Conservation (phyloP, 2,329 filamentous ascomycete genomes). For the Fusarium compactum region DNA sequence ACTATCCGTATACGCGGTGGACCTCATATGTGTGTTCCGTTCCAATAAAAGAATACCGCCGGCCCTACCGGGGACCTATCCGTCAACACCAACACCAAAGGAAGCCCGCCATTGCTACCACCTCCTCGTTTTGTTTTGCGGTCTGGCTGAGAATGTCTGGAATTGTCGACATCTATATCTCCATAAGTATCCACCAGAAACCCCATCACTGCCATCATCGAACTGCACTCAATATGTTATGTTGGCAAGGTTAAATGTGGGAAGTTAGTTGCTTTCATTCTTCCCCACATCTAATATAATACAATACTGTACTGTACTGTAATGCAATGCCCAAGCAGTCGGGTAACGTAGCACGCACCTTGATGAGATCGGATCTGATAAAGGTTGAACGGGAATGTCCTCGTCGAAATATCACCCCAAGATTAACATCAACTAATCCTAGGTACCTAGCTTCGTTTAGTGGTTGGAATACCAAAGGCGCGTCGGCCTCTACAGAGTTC, state of each 20-base stretch:
- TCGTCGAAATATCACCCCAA: neutral
- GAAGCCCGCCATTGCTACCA: conserved; percentile 24
- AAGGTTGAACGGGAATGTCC: neutral
- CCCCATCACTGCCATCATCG: conserved; percentile 24
- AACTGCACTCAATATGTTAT: neutral
- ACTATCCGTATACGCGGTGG: conserved; percentile 13
- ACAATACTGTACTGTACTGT: neutral
- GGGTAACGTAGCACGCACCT: neutral
- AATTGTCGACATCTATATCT: conserved; percentile 10
- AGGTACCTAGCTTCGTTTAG: neutral
- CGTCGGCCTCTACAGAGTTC: conserved; percentile 11
- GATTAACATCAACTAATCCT: neutral
- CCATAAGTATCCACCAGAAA: conserved; percentile 30
- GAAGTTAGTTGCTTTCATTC: neutral
- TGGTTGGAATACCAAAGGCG: neutral
- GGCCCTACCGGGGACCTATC: conserved; percentile 32
- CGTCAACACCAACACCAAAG: conserved; percentile 11
- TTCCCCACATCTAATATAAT: neutral
- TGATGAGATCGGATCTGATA: conserved; percentile 1
- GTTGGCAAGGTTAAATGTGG: neutral
- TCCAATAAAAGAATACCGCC: conserved; percentile 38
- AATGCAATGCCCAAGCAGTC: neutral
- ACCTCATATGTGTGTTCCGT: conserved; percentile 19
- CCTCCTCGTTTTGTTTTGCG: conserved; percentile 30
- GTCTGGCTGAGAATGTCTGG: conserved; percentile 18